A percentile compares a stretch with the other conserved stretches of the same genome.
These are phyloP conservation scores for Edaphochlamys debaryana DNA, from an alignment of 139 green algal species.

Conservation along the genomic window DNA sequence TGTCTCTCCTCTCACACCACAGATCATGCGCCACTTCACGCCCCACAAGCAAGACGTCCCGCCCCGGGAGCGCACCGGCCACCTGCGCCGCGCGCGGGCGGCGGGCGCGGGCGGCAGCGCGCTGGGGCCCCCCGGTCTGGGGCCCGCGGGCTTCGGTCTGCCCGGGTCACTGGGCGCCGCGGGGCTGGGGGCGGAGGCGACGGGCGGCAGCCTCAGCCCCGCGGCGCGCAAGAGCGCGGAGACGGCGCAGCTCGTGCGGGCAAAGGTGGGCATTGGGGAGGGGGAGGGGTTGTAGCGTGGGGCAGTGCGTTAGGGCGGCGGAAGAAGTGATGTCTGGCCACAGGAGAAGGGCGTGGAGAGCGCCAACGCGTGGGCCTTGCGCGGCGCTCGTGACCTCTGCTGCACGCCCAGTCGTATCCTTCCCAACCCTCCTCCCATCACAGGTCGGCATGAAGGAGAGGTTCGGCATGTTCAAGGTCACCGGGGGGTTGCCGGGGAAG, in stretches of 20 bases:
- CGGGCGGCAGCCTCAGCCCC: neutral
- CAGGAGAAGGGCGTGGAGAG: too few relatives aligned
- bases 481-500: conserved; percentile 63
- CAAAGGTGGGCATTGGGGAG: neutral
- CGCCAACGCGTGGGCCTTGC: too few relatives aligned
- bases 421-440: neutral
- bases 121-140: neutral
- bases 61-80: neutral
- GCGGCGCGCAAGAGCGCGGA: neutral
- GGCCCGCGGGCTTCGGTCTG: neutral
- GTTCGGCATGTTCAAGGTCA: conserved; percentile 89
- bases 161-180: neutral
- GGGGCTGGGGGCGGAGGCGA: neutral
- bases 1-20: too few relatives aligned
- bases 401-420: neutral
- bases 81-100: neutral
- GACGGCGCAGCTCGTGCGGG: neutral
- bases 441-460: conserved; percentile 94
- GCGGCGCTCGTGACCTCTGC: too few relatives aligned
- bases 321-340: too few relatives aligned
- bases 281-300: too few relatives aligned
- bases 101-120: too few relatives aligned
- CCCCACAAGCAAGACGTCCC: neutral
- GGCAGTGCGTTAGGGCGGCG: too few relatives aligned
- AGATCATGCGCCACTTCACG: conserved; percentile 28